A percentile compares a stretch with the other conserved stretches of the same genome.
Conservation (phyloP, 2,329 filamentous ascomycete genomes). For the Knufia fluminis region DNA sequence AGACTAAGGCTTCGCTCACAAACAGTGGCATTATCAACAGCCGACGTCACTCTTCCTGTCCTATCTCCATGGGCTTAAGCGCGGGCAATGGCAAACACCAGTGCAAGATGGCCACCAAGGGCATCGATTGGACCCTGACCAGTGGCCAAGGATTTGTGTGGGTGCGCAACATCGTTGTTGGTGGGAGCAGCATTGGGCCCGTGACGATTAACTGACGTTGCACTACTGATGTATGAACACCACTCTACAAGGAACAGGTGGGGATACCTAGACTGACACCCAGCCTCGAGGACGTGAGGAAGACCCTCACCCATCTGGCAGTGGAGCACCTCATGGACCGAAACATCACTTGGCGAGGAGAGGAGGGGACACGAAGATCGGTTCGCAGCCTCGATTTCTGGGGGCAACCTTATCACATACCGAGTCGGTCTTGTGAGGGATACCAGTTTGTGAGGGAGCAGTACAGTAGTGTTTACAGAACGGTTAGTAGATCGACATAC, state of each 20-base stretch:
- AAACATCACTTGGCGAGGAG: not conserved
- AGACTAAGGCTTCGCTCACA: conserved; percentile 2
- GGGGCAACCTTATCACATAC: conserved; percentile 1
- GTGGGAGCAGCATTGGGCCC: conserved; percentile 1
- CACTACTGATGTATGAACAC: not conserved
- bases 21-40: not conserved
- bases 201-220: not conserved
- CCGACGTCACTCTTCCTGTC: not conserved
- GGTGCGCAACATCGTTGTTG: conserved; percentile 3
- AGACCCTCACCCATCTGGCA: not conserved
- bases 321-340: too few relatives aligned
- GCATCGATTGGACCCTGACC: conserved; percentile 1
- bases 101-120: conserved; percentile 2
- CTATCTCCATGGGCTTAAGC: conserved; percentile 1
- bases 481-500: conserved; percentile 3
- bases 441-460: too few relatives aligned
- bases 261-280: conserved; percentile 2
- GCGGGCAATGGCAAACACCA: conserved; percentile 3
- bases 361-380: conserved; percentile 3
- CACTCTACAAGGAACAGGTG: conserved; percentile 2
- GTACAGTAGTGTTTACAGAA: conserved; percentile 1
- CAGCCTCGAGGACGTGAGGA: conserved; percentile 1
- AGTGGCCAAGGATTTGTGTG: conserved; percentile 2
- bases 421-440: conserved; percentile 2
- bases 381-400: conserved; percentile 2